phyloP scores from a whole-genome alignment of 1,284 basidiomycete genomes.

The Volvariella surrecta region DNA sequence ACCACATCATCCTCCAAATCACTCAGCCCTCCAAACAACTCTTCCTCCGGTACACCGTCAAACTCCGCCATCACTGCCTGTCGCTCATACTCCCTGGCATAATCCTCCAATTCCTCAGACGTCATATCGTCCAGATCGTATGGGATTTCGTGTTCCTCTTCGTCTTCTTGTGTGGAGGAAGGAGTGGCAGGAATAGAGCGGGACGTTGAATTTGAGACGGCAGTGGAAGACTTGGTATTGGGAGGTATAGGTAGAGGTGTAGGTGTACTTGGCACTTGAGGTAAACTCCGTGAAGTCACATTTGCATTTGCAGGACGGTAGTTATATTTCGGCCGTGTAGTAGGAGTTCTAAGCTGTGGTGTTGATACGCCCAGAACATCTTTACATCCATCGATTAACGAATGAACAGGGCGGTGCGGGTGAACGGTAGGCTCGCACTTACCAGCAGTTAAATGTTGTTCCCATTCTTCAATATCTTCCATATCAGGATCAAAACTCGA shows the following conservation, averaged over 20 bases:
- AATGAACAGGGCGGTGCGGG: conserved; percentile 2
- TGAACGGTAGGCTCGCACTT: conserved; percentile 2
- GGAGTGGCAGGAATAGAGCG: conserved; percentile 3
- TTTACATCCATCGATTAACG: too few relatives aligned
- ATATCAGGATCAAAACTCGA: conserved; percentile 66
- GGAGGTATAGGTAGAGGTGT: background rate
- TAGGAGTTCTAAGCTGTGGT: too few relatives aligned
- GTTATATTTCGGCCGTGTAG: too few relatives aligned
- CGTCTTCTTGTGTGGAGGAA: conserved; percentile 8
- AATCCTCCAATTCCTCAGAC: conserved; percentile 49
- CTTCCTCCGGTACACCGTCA: conserved; percentile 35
- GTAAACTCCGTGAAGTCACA: too few relatives aligned
- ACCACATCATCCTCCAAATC: conserved; percentile 19
- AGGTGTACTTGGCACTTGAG: background rate
- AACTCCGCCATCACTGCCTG: conserved; percentile 40
- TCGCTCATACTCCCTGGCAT: conserved; percentile 41
- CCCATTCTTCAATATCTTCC: conserved; percentile 53
- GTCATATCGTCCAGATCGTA: conserved; percentile 37
- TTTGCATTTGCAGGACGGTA: too few relatives aligned
- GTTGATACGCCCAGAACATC: too few relatives aligned
- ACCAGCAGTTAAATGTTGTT: conserved; percentile 30
- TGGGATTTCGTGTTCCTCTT: conserved; percentile 10
- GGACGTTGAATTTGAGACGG: background rate
- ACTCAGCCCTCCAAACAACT: conserved; percentile 24
- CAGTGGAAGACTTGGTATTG: background rate